Base-by-base conservation (phyloP, 2,329 filamentous ascomycete genomes). In the Trichoderma arundinaceum region DNA sequence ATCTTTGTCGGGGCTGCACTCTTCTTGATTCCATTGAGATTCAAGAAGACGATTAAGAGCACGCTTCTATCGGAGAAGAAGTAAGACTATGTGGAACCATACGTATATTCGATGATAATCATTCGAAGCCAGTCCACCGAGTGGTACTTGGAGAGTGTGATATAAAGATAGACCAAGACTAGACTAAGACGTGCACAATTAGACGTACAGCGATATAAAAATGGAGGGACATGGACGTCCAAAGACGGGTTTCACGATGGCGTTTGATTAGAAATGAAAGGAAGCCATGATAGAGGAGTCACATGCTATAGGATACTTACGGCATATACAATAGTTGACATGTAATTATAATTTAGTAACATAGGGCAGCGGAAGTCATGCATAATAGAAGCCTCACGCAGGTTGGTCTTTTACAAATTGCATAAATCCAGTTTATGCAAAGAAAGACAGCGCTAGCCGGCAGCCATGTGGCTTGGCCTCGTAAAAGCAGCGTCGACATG, bases 1-100 rank as follows among this genome's bases (percentile, higher is more conserved):
- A 53, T 65, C 54, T 65, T 65, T 28, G 46, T 65, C 15, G 63
- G 63, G 1, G 58, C 58, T 4, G 46, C 58, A 1, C 48, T 61
- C 4, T 52, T 61, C 19, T 51, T 61, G 10, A 13, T 52, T 9
- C 58, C 58, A n/a, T 4, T 61, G 10, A 61, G 58, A 41, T 61
- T 61, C 17, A 52, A 52, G 17, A 52, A 52, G 58, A 43, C 15
- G 15, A 35, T 52, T 17, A 38, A 61, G 15, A 43, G 8, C 1
- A 15, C 33, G 5, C 12, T 41, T 12, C 7, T 15, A 10, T 41
- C 46, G 1, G 58, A 61, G 22, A 61, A 61, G 35, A 15, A 12
- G 17, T 61, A 15, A 43, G 9, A 19, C 9, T 6, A 32, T 3
- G 1, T 10, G 13, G 15, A 13, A 1, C 19, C 17, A 19, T 4